A percentile compares a stretch with the other conserved stretches of the same genome.
Conservation (phyloP, 768 basidiomycete genomes). For the Amanita fuliginea region DNA sequence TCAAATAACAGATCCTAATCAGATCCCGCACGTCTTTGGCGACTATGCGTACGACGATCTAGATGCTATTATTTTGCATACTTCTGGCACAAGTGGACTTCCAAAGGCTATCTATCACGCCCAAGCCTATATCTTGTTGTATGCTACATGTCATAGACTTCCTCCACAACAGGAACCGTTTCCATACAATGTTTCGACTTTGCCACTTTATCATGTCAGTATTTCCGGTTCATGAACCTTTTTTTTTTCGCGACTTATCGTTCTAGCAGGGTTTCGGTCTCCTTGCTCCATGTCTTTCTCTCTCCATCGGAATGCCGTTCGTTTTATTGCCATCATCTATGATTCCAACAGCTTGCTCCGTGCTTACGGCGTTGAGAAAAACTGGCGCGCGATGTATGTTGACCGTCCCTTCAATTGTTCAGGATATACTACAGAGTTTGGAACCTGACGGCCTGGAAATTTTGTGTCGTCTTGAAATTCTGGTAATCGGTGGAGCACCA, state of each 20-base stretch:
- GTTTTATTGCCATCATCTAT: slow-evolving; percentile 21
- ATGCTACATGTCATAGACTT: slow-evolving; percentile 23
- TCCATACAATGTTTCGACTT: slow-evolving; percentile 22
- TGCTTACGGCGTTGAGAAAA: slow-evolving; percentile 13
- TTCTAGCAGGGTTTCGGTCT: slow-evolving; percentile 24
- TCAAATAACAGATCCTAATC: not conserved
- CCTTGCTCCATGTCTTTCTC: slow-evolving; percentile 21
- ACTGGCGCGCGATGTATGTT: slow-evolving; percentile 22
- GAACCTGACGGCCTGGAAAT: slow-evolving; percentile 17
- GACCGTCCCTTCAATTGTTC: slow-evolving; percentile 28
- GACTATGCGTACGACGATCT: slow-evolving; percentile 17
- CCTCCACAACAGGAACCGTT: slow-evolving; percentile 19
- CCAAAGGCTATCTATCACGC: slow-evolving; percentile 33
- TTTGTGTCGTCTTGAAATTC: slow-evolving; percentile 19
- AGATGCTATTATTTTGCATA: slow-evolving; percentile 34
- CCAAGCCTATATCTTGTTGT: slow-evolving; percentile 22
- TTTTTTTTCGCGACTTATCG: not conserved
- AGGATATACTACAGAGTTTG: slow-evolving; percentile 20
- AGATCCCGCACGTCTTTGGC: slow-evolving; percentile 17
- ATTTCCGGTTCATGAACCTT: not conserved
- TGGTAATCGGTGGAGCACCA: slow-evolving; percentile 27
- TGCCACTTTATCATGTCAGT: slow-evolving; percentile 28
- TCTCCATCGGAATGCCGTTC: slow-evolving; percentile 27
- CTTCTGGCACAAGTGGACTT: slow-evolving; percentile 39
- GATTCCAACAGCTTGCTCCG: slow-evolving; percentile 24